A percentile compares a stretch with the other conserved stretches of the same genome.
Evolutionary conservation across 345 rosid species (phyloP).

Genomic region (Eucalyptus curtisii): DNA sequence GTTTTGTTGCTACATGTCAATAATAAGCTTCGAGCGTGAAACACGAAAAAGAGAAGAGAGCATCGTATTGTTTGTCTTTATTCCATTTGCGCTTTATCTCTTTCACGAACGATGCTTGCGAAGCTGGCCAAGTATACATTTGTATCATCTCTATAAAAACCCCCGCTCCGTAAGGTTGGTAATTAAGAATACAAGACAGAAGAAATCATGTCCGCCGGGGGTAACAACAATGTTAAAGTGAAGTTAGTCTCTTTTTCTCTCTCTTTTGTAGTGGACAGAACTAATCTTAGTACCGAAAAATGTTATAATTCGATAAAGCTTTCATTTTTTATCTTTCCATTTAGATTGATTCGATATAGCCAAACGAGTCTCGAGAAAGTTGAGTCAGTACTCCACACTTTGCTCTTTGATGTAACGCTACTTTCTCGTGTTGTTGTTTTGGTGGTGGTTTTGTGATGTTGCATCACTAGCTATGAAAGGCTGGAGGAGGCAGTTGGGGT

Average conservation of each 20-base stretch:
- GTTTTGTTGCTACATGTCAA: fast-evolving
- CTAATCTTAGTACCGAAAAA: not conserved
- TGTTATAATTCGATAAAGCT: too few relatives aligned
- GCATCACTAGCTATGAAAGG: fast-evolving
- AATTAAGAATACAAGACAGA: not conserved
- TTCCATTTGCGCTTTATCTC: not conserved
- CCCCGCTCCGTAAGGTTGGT: not conserved
- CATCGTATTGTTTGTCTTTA: not conserved
- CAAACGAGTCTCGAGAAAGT: too few relatives aligned
- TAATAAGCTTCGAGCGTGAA: not conserved
- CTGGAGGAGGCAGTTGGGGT: not conserved
- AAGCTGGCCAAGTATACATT: too few relatives aligned
- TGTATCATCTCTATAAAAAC: not conserved
- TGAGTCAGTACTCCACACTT: not conserved
- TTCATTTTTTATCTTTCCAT: too few relatives aligned
- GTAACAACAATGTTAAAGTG: too few relatives aligned
- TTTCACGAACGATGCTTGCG: not conserved
- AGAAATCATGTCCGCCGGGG: not conserved
- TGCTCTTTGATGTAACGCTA: not conserved
- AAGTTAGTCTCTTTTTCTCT: not conserved
- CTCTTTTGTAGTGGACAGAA: not conserved
- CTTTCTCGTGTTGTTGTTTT: not conserved
- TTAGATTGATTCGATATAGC: too few relatives aligned
- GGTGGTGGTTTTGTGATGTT: not conserved
- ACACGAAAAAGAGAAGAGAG: not conserved